These are phyloP conservation scores for Ascochyta lentis DNA, from an alignment of 2,329 filamentous ascomycete species.

Conservation along the genomic window DNA sequence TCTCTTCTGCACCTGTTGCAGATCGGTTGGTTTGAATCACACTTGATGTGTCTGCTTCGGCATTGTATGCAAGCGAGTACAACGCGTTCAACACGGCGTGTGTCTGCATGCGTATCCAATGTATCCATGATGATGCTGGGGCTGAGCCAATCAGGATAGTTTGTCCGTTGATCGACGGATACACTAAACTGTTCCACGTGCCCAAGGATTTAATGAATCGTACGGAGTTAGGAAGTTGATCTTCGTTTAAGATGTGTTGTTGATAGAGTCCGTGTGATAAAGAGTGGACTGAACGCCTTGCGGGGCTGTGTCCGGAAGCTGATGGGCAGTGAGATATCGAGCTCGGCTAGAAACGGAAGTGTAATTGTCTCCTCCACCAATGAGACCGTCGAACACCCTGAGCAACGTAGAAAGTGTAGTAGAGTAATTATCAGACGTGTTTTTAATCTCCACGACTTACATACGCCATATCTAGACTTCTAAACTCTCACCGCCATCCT, in stretches of 20 bases:
- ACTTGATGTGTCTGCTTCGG: conserved; percentile 44
- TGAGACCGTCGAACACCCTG: background rate
- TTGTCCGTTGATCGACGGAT: background rate
- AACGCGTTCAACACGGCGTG: conserved; percentile 39
- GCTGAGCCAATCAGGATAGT: background rate
- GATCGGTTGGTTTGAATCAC: conserved; percentile 40
- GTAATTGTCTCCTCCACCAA: background rate
- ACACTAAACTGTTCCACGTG: background rate
- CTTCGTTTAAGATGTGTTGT: background rate
- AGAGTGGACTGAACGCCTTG: conserved; percentile 1
- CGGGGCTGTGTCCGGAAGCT: background rate
- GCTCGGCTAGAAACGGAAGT: background rate
- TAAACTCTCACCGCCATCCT: conserved; percentile 23
- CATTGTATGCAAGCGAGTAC: conserved; percentile 43
- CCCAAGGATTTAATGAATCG: background rate
- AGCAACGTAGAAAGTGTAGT: background rate
- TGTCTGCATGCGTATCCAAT: conserved; percentile 22
- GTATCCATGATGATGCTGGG: conserved; percentile 15
- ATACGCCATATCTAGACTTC: conserved; percentile 4
- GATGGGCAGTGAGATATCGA: background rate
- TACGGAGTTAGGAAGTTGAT: background rate
- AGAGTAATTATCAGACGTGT: background rate
- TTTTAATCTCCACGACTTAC: background rate
- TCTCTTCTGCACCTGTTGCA: conserved; percentile 43
- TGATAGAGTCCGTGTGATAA: background rate